Base-by-base conservation (phyloP, 495 filamentous ascomycete genomes). In the Talaromyces wortmannii region DNA sequence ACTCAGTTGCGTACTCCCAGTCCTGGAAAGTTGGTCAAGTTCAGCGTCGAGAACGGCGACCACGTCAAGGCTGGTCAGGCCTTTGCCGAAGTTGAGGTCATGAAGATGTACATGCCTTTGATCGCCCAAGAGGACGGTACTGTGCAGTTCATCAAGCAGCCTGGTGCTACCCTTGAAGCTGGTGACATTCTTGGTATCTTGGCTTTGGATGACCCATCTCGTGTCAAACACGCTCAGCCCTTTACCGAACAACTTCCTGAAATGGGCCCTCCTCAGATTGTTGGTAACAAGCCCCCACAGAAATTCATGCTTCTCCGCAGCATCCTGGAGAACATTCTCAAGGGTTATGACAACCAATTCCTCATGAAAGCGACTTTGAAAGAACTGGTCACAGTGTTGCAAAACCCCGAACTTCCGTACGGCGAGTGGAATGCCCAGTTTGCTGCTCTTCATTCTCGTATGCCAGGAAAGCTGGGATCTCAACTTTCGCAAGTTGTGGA, bases 51-150 rank as follows among this genome's bases (percentile, higher is more conserved):
- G 69, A 97, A 95, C 62, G 95, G 95, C 50, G 88, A 95, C 62
- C 94, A 97, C 67, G 85, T 99, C 63, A 87, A 83, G 67, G 91
- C 92, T 58, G 92, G 92, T 52, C 91, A 99, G 70, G 78, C 92
- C 7, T 99, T 89, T 65, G 94, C 94, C 52, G 94, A 99, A 66
- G 94, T 99, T 52, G 94, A 99, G 70, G 95, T 99, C 69, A 99
- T 99, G 94, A 99, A 99, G 80, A 99, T 99, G 94, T 97, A 96
- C 78, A 99, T 99, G 94, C 94, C 94, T 62, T 80, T 99, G 52
- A 79, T 99, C 53, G 87, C 94, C n/a, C 87, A 92, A 70, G 94
- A 99, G 69, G 95, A 96, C 60, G 94, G 94, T 73, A 85, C 92
- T 53, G 95, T 99, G 46, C 92, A 97, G 74, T 80, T 97, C 63